phyloP scores from a whole-genome alignment of 352 stramenopile genomes.

The Globisporangium canariense region DNA sequence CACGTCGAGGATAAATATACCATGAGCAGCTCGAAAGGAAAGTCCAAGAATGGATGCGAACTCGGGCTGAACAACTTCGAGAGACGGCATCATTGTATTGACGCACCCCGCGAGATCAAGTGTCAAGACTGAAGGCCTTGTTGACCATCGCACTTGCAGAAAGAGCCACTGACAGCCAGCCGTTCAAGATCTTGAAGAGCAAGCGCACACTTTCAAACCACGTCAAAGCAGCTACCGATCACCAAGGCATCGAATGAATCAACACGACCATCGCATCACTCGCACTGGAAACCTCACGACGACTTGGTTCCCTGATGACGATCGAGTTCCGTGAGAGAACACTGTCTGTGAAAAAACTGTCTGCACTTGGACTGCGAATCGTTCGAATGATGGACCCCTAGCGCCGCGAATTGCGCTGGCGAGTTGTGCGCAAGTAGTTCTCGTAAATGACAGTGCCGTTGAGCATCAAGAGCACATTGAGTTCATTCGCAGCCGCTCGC shows the following conservation, averaged over 20 bases:
- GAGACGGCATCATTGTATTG: not conserved
- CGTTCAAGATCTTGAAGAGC: too few species aligned
- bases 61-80: not conserved
- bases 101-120: not conserved
- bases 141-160: too few species aligned
- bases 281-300: too few species aligned
- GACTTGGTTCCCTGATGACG: too few species aligned
- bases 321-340: not conserved
- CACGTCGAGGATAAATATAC: not conserved
- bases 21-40: not conserved
- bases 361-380: not conserved
- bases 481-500: slow-evolving; percentile 8
- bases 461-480: slow-evolving; percentile 23
- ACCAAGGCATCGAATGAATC: too few species aligned
- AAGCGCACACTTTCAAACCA: too few species aligned
- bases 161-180: too few species aligned
- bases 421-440: slow-evolving; percentile 5
- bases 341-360: not conserved
- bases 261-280: too few species aligned
- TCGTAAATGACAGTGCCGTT: slow-evolving; percentile 22
- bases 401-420: not conserved
- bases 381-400: not conserved
- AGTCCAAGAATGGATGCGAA: not conserved
- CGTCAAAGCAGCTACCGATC: too few species aligned
- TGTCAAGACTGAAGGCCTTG: not conserved